Conservation (phyloP, 306 rosid species). For the Oxytropis ochrocephala region DNA sequence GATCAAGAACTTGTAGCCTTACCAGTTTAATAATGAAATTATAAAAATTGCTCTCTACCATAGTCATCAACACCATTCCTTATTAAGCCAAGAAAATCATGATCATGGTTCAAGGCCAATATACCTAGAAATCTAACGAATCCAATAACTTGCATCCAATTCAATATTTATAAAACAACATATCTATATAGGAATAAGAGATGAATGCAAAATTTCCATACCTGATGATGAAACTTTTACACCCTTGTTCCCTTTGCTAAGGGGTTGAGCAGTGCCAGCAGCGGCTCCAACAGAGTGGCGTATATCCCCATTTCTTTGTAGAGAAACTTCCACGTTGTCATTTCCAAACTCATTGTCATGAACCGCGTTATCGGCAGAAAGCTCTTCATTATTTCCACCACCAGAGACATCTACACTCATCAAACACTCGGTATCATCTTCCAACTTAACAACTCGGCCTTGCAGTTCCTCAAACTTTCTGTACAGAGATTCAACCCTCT, state of each 20-base stretch:
- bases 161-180: background rate
- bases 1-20: background rate
- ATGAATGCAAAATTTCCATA: background rate
- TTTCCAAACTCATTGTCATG: background rate
- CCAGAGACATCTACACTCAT: background rate
- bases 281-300: background rate
- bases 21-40: background rate
- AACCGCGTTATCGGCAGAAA: background rate
- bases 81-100: background rate
- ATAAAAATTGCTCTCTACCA: background rate
- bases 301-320: background rate
- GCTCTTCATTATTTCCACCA: background rate
- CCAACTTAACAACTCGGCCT: background rate
- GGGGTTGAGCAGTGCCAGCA: background rate
- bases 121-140: background rate
- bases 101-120: background rate
- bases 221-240: slow-evolving; percentile 1
- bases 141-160: background rate
- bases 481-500: background rate
- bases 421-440: background rate
- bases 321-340: background rate
- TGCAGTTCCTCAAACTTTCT: background rate
- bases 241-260: background rate
- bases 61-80: background rate
- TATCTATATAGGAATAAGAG: background rate